Evolutionary conservation across 2,329 filamentous ascomycete genomes (phyloP), one percentile per base, ranked within the genome.

Genomic region (Coniochaeta sp.): DNA sequence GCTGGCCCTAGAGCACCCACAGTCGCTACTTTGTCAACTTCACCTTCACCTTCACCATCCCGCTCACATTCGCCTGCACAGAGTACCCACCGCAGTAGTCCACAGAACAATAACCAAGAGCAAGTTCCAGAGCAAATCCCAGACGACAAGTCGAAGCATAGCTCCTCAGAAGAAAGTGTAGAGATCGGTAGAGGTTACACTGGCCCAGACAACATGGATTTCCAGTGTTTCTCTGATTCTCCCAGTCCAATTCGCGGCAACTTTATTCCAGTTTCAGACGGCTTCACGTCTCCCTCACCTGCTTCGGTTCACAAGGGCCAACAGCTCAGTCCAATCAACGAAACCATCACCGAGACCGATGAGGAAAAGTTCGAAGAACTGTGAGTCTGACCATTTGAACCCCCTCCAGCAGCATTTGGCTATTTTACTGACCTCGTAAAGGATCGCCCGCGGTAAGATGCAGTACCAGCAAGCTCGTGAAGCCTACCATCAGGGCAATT

Each of bases 201-300:
- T 6, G 12, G 4, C 35, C 22, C 33, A 20, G 46, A 20, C 5
- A 51, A 49, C 40, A 57, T 56, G 52, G 52, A 52, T 51, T 51
- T 52, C 45, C 48, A 30, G 14, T 27, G 26, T 20, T 40, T 51
- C 27, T 16, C 54, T 6, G 49, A 53, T 9, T 54, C 57, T 12
- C 52, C 61, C 13, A 60, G 56, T 10, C 62, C 68, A 3, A 62
- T 73, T 3, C 66, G 61, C 40, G 68, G 67, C 4, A 66, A 69
- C 27, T 70, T 72, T 40, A 62, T 72, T n/a, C 61, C 66, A 6
- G 55, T 68, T 3, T 67, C 71, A 13, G 58, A 53, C 16, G 54
- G 61, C 1, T 54, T 54, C 18, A 59, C 51, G 1, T 38, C 38
- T 4, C 12, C 38, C n/a, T 42, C 38, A 42, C 38, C 20, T 26